Conservation (phyloP, 176 grass and related monocot species). For the Triticum turgidum region DNA sequence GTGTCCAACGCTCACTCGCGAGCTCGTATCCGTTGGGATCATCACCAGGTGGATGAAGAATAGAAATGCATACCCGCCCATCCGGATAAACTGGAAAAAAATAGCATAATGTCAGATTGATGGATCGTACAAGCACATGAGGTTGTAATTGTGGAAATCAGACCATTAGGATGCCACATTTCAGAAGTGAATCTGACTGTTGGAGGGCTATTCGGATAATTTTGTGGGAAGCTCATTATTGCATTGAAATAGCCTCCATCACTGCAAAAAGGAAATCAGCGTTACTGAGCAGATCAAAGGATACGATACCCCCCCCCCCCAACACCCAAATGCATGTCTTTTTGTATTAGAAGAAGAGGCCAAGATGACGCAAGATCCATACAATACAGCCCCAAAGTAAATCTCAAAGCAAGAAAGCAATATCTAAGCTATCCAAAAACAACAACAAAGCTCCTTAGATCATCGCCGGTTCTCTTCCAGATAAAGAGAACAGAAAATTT, state of each 20-base stretch:
- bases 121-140: conserved; percentile 17
- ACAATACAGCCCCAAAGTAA: not conserved
- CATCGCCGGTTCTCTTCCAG: not conserved
- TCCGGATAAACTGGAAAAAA: conserved; percentile 75
- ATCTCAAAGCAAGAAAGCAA: not conserved
- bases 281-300: not conserved
- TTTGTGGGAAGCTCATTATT: conserved; percentile 87
- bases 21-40: conserved; percentile 95
- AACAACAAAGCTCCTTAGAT: not conserved
- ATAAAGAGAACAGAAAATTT: not conserved
- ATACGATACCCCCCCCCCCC: not conserved
- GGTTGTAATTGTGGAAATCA: conserved; percentile 1
- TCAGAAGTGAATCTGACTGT: conserved; percentile 94
- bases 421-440: not conserved
- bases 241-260: conserved; percentile 94
- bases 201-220: conserved; percentile 97
- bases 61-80: conserved; percentile 96
- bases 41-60: conserved; percentile 94
- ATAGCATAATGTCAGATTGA: not conserved
- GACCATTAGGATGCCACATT: conserved; percentile 99
- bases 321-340: not conserved
- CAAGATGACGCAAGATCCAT: not conserved
- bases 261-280: conserved; percentile 45
- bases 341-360: not conserved
- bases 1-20: conserved; percentile 96